A percentile compares a stretch with the other conserved stretches of the same genome.
phyloP scores from a whole-genome alignment of 2,329 filamentous ascomycete genomes.

The Simplicillium aogashimaense region DNA sequence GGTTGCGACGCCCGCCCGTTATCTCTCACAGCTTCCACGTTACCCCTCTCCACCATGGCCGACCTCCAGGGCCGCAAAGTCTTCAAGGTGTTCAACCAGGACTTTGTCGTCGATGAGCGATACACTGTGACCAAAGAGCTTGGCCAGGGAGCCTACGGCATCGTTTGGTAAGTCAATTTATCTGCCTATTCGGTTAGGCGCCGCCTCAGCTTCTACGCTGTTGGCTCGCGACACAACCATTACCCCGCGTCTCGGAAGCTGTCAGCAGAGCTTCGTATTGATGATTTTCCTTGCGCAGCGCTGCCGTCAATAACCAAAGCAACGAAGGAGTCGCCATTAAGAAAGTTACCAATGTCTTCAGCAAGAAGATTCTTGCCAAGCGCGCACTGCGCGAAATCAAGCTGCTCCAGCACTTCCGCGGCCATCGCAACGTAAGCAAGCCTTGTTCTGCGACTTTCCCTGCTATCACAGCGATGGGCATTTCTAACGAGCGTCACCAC shows the following conservation, averaged over 20 bases:
- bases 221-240: too few relatives aligned
- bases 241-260: constrained; percentile 8
- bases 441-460: not conserved
- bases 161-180: constrained; percentile 67
- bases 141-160: constrained; percentile 95
- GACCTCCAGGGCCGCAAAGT: constrained; percentile 60
- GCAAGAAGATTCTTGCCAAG: constrained; percentile 99
- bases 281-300: constrained; percentile 39
- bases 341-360: constrained; percentile 99
- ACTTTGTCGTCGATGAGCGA: constrained; percentile 95
- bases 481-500: constrained; percentile 2
- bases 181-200: constrained; percentile 1
- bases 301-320: constrained; percentile 83
- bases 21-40: too few relatives aligned
- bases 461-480: constrained; percentile 12
- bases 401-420: constrained; percentile 93
- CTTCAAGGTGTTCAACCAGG: constrained; percentile 99
- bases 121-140: constrained; percentile 99
- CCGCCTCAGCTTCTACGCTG: not conserved
- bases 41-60: constrained; percentile 19
- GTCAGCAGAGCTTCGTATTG: too few relatives aligned
- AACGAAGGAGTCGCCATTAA: constrained; percentile 96
- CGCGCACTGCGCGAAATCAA: constrained; percentile 97
- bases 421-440: constrained; percentile 66
- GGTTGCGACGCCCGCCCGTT: too few relatives aligned